A percentile compares a stretch with the other conserved stretches of the same genome.
Evolutionary conservation across 176 grass and related monocot genomes (phyloP).

Genomic region (Oryza coarctata): DNA sequence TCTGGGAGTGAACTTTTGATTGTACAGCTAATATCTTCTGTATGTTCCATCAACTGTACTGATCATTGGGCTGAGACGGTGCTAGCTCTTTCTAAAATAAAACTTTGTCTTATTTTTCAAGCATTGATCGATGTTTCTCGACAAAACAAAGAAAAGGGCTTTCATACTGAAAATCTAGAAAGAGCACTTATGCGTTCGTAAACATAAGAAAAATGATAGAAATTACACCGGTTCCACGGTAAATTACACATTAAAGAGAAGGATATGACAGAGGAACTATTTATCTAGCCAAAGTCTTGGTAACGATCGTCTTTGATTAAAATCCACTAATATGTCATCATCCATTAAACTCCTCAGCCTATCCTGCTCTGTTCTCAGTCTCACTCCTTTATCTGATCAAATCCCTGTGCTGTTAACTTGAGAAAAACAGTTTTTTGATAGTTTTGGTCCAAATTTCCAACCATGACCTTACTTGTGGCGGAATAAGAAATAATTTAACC

Average conservation of each 20-base stretch:
- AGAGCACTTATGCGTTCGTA: not conserved
- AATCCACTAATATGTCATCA: not conserved
- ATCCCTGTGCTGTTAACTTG: not conserved
- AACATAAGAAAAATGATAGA: not conserved
- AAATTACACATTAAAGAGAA: not conserved
- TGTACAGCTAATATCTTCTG: not conserved
- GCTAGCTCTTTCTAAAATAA: not conserved
- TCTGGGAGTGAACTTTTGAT: not conserved
- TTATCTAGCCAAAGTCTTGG: not conserved
- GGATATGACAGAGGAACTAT: not conserved
- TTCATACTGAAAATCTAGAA: not conserved
- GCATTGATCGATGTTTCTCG: no score
- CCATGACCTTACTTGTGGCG: not conserved
- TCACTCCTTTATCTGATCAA: conserved; percentile 11
- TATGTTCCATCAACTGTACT: not conserved
- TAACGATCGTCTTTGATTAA: not conserved
- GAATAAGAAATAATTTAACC: not conserved
- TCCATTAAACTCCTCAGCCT: not conserved
- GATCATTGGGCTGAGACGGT: not conserved
- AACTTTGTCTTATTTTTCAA: not conserved
- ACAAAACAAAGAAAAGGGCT: not conserved
- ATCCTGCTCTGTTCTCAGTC: not conserved
- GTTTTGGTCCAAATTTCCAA: not conserved
- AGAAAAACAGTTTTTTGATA: not conserved
- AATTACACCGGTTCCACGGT: not conserved